Percentiles rank a stretch among this genome's conserved stretches.
Conservation (phyloP, 345 rosid species). For the Gossypium bickii region DNA sequence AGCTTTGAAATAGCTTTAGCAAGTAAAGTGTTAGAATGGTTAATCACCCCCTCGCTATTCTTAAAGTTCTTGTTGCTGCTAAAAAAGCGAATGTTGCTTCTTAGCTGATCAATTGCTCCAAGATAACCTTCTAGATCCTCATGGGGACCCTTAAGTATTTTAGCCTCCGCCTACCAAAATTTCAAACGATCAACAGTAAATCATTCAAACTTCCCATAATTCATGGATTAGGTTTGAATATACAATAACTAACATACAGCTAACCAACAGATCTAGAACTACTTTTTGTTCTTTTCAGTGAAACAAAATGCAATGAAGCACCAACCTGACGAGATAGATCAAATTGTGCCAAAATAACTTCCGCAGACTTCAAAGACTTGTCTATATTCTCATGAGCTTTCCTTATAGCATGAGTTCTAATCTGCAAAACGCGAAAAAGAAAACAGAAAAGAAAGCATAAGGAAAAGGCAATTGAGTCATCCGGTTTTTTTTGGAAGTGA, state of each 20-base stretch:
- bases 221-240: not conserved
- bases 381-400: slow-evolving; percentile 98
- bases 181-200: slow-evolving; percentile 18
- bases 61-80: slow-evolving; percentile 64
- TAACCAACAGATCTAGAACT: not conserved
- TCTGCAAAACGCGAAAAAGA: slow-evolving; percentile 39
- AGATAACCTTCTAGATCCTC: slow-evolving; percentile 90
- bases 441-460: slow-evolving; percentile 16
- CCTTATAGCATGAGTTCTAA: slow-evolving; percentile 88
- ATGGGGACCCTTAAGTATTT: slow-evolving; percentile 91
- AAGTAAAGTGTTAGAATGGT: slow-evolving; percentile 70
- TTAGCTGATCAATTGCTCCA: slow-evolving; percentile 80
- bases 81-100: slow-evolving; percentile 66
- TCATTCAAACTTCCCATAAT: not conserved
- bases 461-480: not conserved
- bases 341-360: slow-evolving; percentile 71
- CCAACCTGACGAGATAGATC: slow-evolving; percentile 83
- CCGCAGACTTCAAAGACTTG: slow-evolving; percentile 83
- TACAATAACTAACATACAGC: not conserved
- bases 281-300: not conserved
- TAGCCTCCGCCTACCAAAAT: slow-evolving; percentile 74
- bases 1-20: slow-evolving; percentile 87
- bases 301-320: slow-evolving; percentile 6
- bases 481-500: not conserved
- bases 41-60: slow-evolving; percentile 65